Percentiles rank a stretch among this genome's conserved stretches.
These are phyloP conservation scores for Amanita inopinata DNA, from an alignment of 768 basidiomycete genomes.

Conservation along the genomic window DNA sequence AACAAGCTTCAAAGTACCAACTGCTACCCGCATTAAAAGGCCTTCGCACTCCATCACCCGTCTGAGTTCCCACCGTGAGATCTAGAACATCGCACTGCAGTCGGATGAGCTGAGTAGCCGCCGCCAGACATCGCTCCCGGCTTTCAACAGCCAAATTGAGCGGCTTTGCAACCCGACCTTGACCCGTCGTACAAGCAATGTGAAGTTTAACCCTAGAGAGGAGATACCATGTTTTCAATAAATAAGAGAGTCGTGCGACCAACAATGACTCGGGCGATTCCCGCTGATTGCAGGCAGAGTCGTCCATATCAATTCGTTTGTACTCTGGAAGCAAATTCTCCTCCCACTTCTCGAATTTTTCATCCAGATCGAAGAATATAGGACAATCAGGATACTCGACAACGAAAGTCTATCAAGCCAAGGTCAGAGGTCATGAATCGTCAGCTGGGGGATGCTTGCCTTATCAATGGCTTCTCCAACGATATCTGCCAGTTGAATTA, in stretches of 20 bases:
- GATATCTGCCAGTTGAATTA: slow-evolving; percentile 29
- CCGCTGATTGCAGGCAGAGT: slow-evolving; percentile 18
- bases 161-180: slow-evolving; percentile 17
- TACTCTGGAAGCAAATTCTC: slow-evolving; percentile 30
- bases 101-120: slow-evolving; percentile 33
- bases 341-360: slow-evolving; percentile 35
- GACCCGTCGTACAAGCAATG: slow-evolving; percentile 30
- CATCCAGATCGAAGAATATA: slow-evolving; percentile 31
- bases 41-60: slow-evolving; percentile 13
- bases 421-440: background rate
- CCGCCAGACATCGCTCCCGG: slow-evolving; percentile 27
- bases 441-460: slow-evolving; percentile 16
- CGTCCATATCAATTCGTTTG: slow-evolving; percentile 21
- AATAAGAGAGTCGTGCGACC: slow-evolving; percentile 32
- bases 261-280: slow-evolving; percentile 21
- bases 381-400: slow-evolving; percentile 23
- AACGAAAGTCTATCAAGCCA: slow-evolving; percentile 25
- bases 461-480: slow-evolving; percentile 32
- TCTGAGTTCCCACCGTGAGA: slow-evolving; percentile 14
- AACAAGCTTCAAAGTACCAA: slow-evolving; percentile 35
- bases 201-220: slow-evolving; percentile 35
- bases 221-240: slow-evolving; percentile 37
- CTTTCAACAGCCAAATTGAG: slow-evolving; percentile 21
- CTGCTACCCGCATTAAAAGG: slow-evolving; percentile 21
- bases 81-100: slow-evolving; percentile 32